Evolutionary conservation across 805 yeast species (phyloP), one percentile per base, ranked within the genome.

Genomic region (Grigorovia yakushimaensis): DNA sequence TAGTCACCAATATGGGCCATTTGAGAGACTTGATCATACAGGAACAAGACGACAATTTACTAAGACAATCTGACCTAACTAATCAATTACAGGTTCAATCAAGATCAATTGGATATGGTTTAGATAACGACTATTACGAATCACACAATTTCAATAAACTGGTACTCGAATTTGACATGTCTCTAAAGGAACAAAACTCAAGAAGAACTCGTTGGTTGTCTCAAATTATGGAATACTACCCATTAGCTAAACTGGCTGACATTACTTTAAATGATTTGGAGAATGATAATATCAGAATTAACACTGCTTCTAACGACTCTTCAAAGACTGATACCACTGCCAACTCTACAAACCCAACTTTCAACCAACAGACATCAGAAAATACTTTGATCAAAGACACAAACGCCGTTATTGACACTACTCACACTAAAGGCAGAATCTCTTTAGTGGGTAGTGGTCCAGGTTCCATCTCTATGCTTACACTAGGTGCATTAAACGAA

Each of bases 371-470:
- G n/a, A n/a, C 5, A 20, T 20, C 41, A 39, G 20, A 39, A 39
- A 21, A 41, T 30, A 30, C 22, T 20, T 18, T 11, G 19, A 11
- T 18, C 15, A 17, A 19, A 10, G 15, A 17, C 4, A 40, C 15
- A 7, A 18, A 7, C 36, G 23, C 9, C 21, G 23, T n/a, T 2
- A 20, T 4, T 9, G 15, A 37, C 15, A 17, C 20, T 4, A 4
- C 10, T 20, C 2, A 11, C 20, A 17, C 6, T 8, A 63, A 57
- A 42, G 95, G 95, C 1, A 53, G 72, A 2, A 82, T 89, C 10
- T 77, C 93, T 1, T 71, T 91, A n/a, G 88, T 91, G 18, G 98
- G 98, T 0, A 76, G 96, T 2, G 98, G 98, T 0, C 97, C 98
- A 0, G 98, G 98, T 0, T 78, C 91, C 1, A 76, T 84, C 0